Base-by-base conservation (phyloP, 306 rosid species). In the Leucaena leucocephala region DNA sequence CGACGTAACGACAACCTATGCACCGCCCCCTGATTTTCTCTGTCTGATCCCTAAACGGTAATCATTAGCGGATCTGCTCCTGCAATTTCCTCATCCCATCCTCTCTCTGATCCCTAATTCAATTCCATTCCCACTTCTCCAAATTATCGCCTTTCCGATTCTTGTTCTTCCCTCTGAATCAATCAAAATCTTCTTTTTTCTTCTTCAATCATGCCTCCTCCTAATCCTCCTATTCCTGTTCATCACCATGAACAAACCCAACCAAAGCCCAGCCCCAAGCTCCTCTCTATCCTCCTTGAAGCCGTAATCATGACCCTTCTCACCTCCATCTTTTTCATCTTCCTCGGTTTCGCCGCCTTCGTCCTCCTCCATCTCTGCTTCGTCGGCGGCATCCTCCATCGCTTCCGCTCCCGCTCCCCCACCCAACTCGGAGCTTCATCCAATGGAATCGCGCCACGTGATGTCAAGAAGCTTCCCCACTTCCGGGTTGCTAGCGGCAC, bases 261-360 rank as follows among this genome's bases (percentile, higher is more conserved):
- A 8, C 93, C 94, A 1, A 91, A 92, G 73, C 87, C 93, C 6
- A 86, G 82, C 48, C 86, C 90, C 0, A 87, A 68, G 45, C 57
- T 92, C 63, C 91, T 95, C 0, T 89, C 96, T 57, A 75, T 89
- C 10, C 82, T 92, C 83, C 95, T 95, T 58, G 92, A 92, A 34
- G 85, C 91, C 65, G 65, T 93, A 16, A 83, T 92, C 68, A 91
- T 95, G 98, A 87, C 83, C 69, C 77, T 90, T 45, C 79, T 92
- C 67, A 90, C 98, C 78, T 82, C 96, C 76, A 76, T 92, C 76
- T 95, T 95, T 89, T 86, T 92, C 88, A 85, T 95, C 80, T 92
- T 94, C 72, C 84, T 95, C 12, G 94, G 92, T 57, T 79, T 86
- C 75, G 96, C 98, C 34, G 84, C 92, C 36, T 84, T 90, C 34